A percentile compares a stretch with the other conserved stretches of the same genome.
These are phyloP conservation scores for Pichia cactophila DNA, from an alignment of 1,139 yeast species.

Conservation along the genomic window DNA sequence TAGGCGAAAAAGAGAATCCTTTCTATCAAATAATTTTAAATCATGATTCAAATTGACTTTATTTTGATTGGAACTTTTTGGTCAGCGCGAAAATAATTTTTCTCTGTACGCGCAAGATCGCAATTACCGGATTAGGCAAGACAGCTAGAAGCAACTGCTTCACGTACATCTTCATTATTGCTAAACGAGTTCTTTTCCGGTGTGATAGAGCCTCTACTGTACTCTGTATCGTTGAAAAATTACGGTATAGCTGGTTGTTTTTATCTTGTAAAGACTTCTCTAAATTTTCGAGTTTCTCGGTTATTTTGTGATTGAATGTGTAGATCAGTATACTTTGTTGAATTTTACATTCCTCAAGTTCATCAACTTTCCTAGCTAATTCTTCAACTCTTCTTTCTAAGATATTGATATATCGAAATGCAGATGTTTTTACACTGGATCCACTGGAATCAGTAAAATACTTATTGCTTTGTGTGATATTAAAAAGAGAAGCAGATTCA, in stretches of 20 bases:
- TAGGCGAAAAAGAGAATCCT: no score
- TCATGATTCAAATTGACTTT: no score
- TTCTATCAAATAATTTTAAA: not conserved
- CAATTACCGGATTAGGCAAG: not conserved
- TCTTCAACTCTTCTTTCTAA: conserved; percentile 7
- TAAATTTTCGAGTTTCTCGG: conserved; percentile 8
- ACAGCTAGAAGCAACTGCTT: not conserved
- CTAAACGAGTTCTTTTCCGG: conserved; percentile 1
- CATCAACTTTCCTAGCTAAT: conserved; percentile 3
- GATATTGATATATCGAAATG: conserved; percentile 1
- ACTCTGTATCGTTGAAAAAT: conserved; percentile 1
- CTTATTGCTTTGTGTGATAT: not conserved
- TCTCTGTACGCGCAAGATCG: not conserved
- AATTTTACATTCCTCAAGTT: conserved; percentile 8
- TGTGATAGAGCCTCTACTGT: conserved; percentile 1
- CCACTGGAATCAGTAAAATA: not conserved
- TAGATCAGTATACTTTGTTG: conserved; percentile 11
- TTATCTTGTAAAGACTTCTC: conserved; percentile 7
- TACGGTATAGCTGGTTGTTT: conserved; percentile 1
- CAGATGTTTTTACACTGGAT: not conserved
- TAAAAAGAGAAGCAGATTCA: not conserved
- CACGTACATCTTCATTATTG: conserved; percentile 4
- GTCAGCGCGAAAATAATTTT: not conserved
- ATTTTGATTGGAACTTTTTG: not conserved
- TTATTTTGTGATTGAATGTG: conserved; percentile 10